Evolutionary conservation across 1,139 yeast species (phyloP), one percentile per base, ranked within the genome.

Genomic region (Hansenula sp.): DNA sequence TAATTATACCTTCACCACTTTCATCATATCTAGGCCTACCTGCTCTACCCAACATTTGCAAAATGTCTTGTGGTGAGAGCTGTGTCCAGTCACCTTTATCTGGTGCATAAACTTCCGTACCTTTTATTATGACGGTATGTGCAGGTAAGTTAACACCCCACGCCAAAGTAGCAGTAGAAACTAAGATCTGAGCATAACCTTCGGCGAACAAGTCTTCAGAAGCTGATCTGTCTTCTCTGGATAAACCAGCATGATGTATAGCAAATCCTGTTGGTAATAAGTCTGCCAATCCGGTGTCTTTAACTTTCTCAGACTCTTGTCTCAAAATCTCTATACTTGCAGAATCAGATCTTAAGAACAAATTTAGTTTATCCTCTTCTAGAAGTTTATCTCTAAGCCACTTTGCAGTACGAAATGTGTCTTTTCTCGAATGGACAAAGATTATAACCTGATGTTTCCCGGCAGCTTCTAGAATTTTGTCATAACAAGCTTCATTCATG

Each of bases 91-190:
- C 65, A 39, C 97, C 96, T 47, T 77, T 77, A 52, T 85, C 94
- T 0, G 99, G 97, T 3, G 94, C 84, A 56, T 92, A 94, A 0
- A 92, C 82, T 54, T 89, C 95, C 0, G 98, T 92, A 0, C 97
- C 98, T 56, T 92, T 90, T 45, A 92, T 86, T 24, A 92, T 82
- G 24, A 92, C 98, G 0, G 97, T 88, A 53, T 92, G 97, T 0
- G 97, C 97, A 1, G 98, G 98, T 42, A 92, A 71, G 58, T 92
- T 92, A 29, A 92, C 97, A 71, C 98, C 98, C 98, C 97, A 92
- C 0, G 98, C 97, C 48, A 92, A 74, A 0, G 98, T 92, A 0
- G 97, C 96, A 1, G 98, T 92, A 0, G 95, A 88, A 1, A 90
- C 95, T 39, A 92, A 69, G 1, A 90, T 88, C 52, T 79, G 82